phyloP scores from a whole-genome alignment of 2,329 filamentous ascomycete species.

The Lecanicillium sp. region DNA sequence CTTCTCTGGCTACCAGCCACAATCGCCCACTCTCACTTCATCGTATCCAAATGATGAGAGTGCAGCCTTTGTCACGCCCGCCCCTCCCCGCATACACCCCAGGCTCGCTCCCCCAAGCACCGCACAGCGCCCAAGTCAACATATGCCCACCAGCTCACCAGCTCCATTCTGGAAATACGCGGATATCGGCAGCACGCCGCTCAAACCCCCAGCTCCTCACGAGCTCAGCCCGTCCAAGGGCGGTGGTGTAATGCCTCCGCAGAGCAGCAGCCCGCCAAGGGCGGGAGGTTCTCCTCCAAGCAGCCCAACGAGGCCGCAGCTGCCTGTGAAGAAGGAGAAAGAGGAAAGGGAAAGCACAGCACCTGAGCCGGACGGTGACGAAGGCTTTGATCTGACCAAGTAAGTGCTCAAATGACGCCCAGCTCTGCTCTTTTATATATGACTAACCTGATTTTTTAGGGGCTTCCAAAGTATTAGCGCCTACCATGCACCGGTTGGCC shows the following conservation, averaged over 20 bases:
- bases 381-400: conserved; percentile 53
- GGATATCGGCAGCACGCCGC: conserved; percentile 66
- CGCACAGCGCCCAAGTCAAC: conserved; percentile 72
- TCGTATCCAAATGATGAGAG: conserved; percentile 55
- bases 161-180: conserved; percentile 87
- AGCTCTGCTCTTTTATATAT: neutral
- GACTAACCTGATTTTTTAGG: conserved; percentile 26
- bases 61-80: conserved; percentile 60
- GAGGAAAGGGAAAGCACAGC: conserved; percentile 18
- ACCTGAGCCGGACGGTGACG: conserved; percentile 34
- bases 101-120: conserved; percentile 73
- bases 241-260: conserved; percentile 30
- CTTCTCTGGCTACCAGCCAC: conserved; percentile 42
- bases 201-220: conserved; percentile 40
- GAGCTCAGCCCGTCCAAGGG: conserved; percentile 54
- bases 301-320: conserved; percentile 41
- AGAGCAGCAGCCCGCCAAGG: conserved; percentile 52
- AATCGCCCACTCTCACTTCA: conserved; percentile 54
- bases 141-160: conserved; percentile 78
- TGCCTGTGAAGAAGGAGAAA: conserved; percentile 14
- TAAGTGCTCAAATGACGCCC: conserved; percentile 28
- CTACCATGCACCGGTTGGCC: conserved; percentile 49
- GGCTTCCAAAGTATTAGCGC: conserved; percentile 60
- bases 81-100: conserved; percentile 65
- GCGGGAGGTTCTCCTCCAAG: conserved; percentile 42